Evolutionary conservation across 2,329 filamentous ascomycete species (phyloP).

Genomic region (Pseudogymnoascus sp.): DNA sequence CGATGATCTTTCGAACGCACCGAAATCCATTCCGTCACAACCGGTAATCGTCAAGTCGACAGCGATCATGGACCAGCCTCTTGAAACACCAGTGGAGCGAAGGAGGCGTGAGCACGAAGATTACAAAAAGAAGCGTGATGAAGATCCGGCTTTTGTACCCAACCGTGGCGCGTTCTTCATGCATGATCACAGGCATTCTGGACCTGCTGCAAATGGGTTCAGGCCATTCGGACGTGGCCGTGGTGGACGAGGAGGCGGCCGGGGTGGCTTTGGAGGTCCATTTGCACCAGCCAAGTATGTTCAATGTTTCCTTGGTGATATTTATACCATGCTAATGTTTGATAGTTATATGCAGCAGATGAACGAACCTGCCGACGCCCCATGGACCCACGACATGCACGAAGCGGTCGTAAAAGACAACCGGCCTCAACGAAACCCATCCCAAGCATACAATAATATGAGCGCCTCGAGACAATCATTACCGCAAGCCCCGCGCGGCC

Average conservation of each 20-base stretch:
- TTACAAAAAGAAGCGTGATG: constrained; percentile 79
- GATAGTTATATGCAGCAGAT: constrained; percentile 41
- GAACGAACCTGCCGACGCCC: constrained; percentile 59
- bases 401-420: constrained; percentile 53
- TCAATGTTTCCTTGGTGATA: constrained; percentile 16
- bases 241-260: constrained; percentile 57
- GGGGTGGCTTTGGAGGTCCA: constrained; percentile 48
- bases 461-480: constrained; percentile 25
- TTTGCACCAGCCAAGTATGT: constrained; percentile 61
- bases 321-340: constrained; percentile 23
- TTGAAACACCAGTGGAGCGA: constrained; percentile 59
- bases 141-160: constrained; percentile 88
- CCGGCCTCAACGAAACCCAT: constrained; percentile 20
- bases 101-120: constrained; percentile 84
- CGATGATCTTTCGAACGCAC: constrained; percentile 2
- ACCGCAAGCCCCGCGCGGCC: constrained; percentile 45
- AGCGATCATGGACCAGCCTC: constrained; percentile 36
- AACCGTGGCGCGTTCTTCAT: constrained; percentile 95
- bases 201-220: constrained; percentile 72
- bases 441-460: constrained; percentile 35
- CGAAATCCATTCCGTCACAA: background rate
- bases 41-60: constrained; percentile 32
- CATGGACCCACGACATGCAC: constrained; percentile 94
- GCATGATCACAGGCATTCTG: constrained; percentile 82
- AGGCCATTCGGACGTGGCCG: constrained; percentile 62